phyloP scores from a whole-genome alignment of 768 basidiomycete genomes.

The Brasilioporus rufonigricans region DNA sequence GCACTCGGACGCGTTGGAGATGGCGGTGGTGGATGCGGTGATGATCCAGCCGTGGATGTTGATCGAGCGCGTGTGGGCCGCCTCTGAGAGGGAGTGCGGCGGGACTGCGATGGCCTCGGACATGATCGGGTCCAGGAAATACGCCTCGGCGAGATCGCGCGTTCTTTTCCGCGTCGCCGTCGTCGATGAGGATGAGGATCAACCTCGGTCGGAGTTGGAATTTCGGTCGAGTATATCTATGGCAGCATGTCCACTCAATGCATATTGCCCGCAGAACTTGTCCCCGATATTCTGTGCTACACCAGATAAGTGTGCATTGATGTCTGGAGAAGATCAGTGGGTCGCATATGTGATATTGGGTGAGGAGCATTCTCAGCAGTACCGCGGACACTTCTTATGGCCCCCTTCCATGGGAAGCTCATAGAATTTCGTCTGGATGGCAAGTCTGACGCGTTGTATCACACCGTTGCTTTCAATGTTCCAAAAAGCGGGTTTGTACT shows the following conservation, averaged over 20 bases:
- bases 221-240: neutral
- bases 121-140: conserved; percentile 31
- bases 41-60: conserved; percentile 67
- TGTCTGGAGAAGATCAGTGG: neutral
- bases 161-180: neutral
- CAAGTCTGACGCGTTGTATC: too few species aligned
- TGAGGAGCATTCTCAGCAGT: neutral
- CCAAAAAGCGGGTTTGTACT: too few species aligned
- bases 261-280: too few species aligned
- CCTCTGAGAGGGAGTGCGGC: conserved; percentile 63
- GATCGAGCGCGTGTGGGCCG: conserved; percentile 67
- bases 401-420: too few species aligned
- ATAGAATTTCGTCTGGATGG: too few species aligned
- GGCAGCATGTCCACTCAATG: neutral
- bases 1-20: conserved; percentile 74
- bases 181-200: conserved; percentile 6
- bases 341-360: neutral
- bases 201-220: conserved; percentile 1
- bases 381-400: too few species aligned
- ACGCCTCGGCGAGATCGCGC: neutral
- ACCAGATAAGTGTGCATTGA: neutral
- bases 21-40: conserved; percentile 69
- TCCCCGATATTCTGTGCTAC: too few species aligned
- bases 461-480: too few species aligned
- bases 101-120: conserved; percentile 50